Evolutionary conservation across 2,329 filamentous ascomycete genomes (phyloP).

Genomic region (Stagonosporopsis cucurbitacearum): DNA sequence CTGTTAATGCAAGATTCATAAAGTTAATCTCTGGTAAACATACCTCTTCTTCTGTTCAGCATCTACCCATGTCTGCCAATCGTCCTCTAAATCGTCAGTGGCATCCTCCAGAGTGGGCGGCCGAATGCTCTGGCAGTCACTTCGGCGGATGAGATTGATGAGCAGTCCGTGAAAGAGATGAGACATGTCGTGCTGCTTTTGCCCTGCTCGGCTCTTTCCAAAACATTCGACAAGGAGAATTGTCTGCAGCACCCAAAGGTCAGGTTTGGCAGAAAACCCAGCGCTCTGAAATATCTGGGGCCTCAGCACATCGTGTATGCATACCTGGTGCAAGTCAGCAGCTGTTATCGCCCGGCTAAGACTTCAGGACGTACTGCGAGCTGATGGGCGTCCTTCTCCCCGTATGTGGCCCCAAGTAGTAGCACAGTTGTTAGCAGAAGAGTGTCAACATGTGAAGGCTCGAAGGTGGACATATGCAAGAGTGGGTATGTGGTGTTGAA

Average conservation of each 20-base stretch:
- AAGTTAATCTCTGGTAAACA: background rate
- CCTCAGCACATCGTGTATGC: slow-evolving; percentile 66
- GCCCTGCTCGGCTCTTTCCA: slow-evolving; percentile 67
- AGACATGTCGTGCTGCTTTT: slow-evolving; percentile 68
- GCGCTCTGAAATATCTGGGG: slow-evolving; percentile 65
- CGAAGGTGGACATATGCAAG: slow-evolving; percentile 65
- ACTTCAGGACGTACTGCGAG: slow-evolving; percentile 54
- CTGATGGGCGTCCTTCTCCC: slow-evolving; percentile 64
- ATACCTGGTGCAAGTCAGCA: slow-evolving; percentile 48
- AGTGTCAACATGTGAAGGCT: slow-evolving; percentile 57
- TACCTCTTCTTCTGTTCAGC: slow-evolving; percentile 65
- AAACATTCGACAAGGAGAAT: slow-evolving; percentile 70
- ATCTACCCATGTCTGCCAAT: slow-evolving; percentile 62
- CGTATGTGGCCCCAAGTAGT: slow-evolving; percentile 67
- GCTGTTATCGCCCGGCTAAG: background rate
- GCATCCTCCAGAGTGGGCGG: slow-evolving; percentile 46
- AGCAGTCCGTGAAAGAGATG: slow-evolving; percentile 65
- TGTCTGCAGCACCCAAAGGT: slow-evolving; percentile 67
- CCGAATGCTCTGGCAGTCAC: slow-evolving; percentile 58
- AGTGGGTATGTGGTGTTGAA: slow-evolving; percentile 68
- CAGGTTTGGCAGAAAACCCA: slow-evolving; percentile 64
- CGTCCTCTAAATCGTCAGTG: slow-evolving; percentile 51
- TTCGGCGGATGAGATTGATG: slow-evolving; percentile 62
- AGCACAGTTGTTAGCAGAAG: slow-evolving; percentile 63
- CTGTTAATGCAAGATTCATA: background rate